phyloP scores from a whole-genome alignment of 2,329 filamentous ascomycete species.

The Colletotrichum incanum region DNA sequence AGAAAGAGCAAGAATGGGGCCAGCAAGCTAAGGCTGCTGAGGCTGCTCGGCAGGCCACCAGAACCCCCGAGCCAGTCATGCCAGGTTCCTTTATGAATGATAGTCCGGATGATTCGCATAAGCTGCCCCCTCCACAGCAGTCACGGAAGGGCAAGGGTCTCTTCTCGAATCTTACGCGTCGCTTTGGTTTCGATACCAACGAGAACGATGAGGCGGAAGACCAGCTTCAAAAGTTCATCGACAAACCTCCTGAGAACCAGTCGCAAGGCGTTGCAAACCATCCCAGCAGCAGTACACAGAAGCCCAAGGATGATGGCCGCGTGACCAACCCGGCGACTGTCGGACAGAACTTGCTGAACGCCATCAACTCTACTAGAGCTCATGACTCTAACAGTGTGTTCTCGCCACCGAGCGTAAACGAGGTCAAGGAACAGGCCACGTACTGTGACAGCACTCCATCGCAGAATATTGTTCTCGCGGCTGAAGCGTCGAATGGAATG shows the following conservation, averaged over 20 bases:
- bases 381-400: slow-evolving; percentile 84
- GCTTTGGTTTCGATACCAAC: slow-evolving; percentile 76
- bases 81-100: slow-evolving; percentile 80
- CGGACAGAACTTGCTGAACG: slow-evolving; percentile 81
- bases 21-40: slow-evolving; percentile 59
- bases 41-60: slow-evolving; percentile 57
- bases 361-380: slow-evolving; percentile 83
- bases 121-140: slow-evolving; percentile 50
- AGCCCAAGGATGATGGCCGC: slow-evolving; percentile 62
- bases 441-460: slow-evolving; percentile 87
- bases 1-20: slow-evolving; percentile 64
- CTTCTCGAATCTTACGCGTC: slow-evolving; percentile 78
- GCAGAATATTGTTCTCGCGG: slow-evolving; percentile 80
- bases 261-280: slow-evolving; percentile 27
- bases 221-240: slow-evolving; percentile 63
- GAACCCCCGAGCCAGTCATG: slow-evolving; percentile 70
- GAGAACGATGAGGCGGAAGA: slow-evolving; percentile 59
- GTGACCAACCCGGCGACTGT: slow-evolving; percentile 74
- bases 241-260: slow-evolving; percentile 48
- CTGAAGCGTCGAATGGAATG: slow-evolving; percentile 79
- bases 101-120: slow-evolving; percentile 68
- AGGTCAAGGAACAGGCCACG: slow-evolving; percentile 85
- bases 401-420: slow-evolving; percentile 77
- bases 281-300: slow-evolving; percentile 34
- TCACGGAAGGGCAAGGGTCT: slow-evolving; percentile 68